phyloP scores from a whole-genome alignment of 768 basidiomycete genomes.

The Suillus discolor region DNA sequence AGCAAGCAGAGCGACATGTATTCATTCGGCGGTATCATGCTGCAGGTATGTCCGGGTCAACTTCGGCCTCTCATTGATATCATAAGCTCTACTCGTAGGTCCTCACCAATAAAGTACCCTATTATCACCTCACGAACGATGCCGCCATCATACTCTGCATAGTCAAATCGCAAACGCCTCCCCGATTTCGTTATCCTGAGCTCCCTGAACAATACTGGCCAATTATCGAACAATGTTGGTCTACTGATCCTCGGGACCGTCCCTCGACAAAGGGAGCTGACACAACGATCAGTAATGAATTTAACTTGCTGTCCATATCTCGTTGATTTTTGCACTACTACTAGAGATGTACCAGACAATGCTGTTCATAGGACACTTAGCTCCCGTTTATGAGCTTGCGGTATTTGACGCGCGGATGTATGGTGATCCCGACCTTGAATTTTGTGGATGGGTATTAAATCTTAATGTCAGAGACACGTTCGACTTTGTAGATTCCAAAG shows the following conservation, averaged over 20 bases:
- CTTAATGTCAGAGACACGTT: too few species aligned
- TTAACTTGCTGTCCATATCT: not conserved
- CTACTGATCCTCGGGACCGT: slow-evolving; percentile 19
- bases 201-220: slow-evolving; percentile 26
- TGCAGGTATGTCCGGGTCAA: slow-evolving; percentile 24
- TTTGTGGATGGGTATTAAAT: too few species aligned
- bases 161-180: slow-evolving; percentile 17
- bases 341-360: too few species aligned
- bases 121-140: slow-evolving; percentile 22
- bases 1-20: slow-evolving; percentile 40
- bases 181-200: slow-evolving; percentile 11
- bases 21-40: slow-evolving; percentile 42
- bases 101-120: slow-evolving; percentile 21
- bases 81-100: not conserved
- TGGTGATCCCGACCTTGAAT: too few species aligned
- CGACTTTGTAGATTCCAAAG: too few species aligned
- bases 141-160: slow-evolving; percentile 14
- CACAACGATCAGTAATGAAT: not conserved
- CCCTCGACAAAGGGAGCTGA: not conserved
- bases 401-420: too few species aligned
- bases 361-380: too few species aligned
- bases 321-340: not conserved
- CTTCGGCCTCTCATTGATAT: not conserved
- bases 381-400: too few species aligned
- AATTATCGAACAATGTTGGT: slow-evolving; percentile 29